phyloP scores from a whole-genome alignment of 2,329 filamentous ascomycete species.

The Cylindrodendrum hubeiense region DNA sequence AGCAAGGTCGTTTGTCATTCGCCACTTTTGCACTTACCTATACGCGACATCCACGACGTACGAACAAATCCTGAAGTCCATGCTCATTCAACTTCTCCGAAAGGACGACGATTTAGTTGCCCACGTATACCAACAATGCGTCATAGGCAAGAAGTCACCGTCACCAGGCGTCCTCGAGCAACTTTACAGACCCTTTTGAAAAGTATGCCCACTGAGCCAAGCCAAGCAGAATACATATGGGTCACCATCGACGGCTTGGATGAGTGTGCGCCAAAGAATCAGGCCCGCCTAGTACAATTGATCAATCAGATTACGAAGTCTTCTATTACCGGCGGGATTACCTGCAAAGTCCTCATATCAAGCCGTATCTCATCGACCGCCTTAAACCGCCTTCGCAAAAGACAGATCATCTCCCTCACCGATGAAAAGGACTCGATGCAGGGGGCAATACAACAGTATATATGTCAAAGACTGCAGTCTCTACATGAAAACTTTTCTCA shows the following conservation, averaged over 20 bases:
- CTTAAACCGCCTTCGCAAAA: background rate
- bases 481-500: conserved; percentile 9
- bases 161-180: conserved; percentile 1
- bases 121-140: conserved; percentile 17
- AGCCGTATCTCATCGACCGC: background rate
- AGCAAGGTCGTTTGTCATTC: background rate
- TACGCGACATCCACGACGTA: conserved; percentile 17
- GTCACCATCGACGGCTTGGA: conserved; percentile 29
- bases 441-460: conserved; percentile 15
- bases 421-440: conserved; percentile 23
- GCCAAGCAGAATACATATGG: conserved; percentile 14
- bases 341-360: conserved; percentile 27
- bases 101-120: conserved; percentile 24
- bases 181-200: conserved; percentile 14
- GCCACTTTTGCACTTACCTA: conserved; percentile 27
- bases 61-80: conserved; percentile 20
- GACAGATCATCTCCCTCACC: conserved; percentile 6
- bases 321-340: background rate
- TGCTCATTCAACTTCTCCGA: conserved; percentile 23
- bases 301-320: conserved; percentile 23
- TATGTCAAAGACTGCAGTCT: conserved; percentile 1
- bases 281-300: conserved; percentile 5
- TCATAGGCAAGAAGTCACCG: conserved; percentile 27
- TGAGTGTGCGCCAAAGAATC: conserved; percentile 25
- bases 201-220: conserved; percentile 6